Evolutionary conservation across 768 basidiomycete species (phyloP), one percentile per base, ranked within the genome.

Genomic region (Lactarius hengduanensis): DNA sequence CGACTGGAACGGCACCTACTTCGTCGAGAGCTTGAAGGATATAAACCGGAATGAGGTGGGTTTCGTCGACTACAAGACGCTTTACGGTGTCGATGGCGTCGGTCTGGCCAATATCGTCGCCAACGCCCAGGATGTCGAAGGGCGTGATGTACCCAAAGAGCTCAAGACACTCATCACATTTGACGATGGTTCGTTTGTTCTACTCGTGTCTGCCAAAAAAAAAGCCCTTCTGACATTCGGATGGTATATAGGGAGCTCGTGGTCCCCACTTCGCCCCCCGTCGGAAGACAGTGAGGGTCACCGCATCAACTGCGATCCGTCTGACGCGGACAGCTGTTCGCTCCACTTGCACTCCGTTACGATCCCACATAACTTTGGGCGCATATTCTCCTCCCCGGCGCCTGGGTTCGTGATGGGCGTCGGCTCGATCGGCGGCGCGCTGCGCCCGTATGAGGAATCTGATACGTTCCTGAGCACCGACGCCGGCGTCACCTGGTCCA

Each of bases 381-480:
- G 92, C 20, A 83, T 98, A 36, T 98, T 98, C 78, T 96, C 94
- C 1, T 95, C 94, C 0, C 89, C 93, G 7, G 96, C 96, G 0
- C 96, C 96, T 0, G 96, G 97, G 0, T 84, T 94, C 66, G 89
- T 93, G 34, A 96, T 99, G 92, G 96, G 92, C n/a, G 94, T 98
- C 2, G 97, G 97, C 7, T 91, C 87, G 0, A 83, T 97, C 41
- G 95, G 96, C 2, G 77, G 82, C 26, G 75, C 78, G 13, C 79
- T 98, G 8, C 74, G 79, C 20, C 78, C 85, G 0, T 98, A 98
- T 71, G 86, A 90, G 53, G 89, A 97, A 43, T 88, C 91, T 72
- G 94, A 97, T 72, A 98, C 96, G 0, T 99, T 97, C 80, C 75
- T 98, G 66, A 96, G 93, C 71, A 89, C 83, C 0, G 93, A 99